Conservation (phyloP, 768 basidiomycete species). For the Russula abietina region DNA sequence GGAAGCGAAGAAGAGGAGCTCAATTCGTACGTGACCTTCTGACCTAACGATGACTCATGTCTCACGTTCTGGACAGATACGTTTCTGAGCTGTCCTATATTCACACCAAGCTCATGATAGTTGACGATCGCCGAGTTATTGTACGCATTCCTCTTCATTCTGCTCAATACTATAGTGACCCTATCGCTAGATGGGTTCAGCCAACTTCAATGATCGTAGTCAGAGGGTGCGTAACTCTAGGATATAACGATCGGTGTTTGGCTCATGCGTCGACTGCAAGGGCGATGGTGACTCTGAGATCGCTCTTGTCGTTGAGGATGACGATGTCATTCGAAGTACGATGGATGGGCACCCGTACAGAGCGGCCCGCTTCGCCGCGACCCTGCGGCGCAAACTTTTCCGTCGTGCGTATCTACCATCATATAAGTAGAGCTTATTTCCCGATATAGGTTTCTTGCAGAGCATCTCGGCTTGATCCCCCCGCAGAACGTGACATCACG, state of each 20-base stretch:
- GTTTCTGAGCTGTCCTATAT: conserved; percentile 79
- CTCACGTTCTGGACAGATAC: conserved; percentile 44
- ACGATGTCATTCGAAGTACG: conserved; percentile 60
- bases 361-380: conserved; percentile 76
- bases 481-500: conserved; percentile 54
- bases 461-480: conserved; percentile 80
- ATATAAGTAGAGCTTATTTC: neutral
- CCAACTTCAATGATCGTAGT: conserved; percentile 86
- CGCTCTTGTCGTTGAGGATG: conserved; percentile 85
- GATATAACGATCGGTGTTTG: neutral
- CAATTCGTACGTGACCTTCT: conserved; percentile 50
- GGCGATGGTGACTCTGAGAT: conserved; percentile 96
- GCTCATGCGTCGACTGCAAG: conserved; percentile 35
- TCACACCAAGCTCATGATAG: conserved; percentile 89
- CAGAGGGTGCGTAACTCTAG: conserved; percentile 47
- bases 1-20: conserved; percentile 81
- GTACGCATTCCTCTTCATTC: conserved; percentile 39
- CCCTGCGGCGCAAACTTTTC: conserved; percentile 77
- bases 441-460: conserved; percentile 35
- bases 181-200: conserved; percentile 71
- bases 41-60: conserved; percentile 23
- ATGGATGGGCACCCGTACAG: conserved; percentile 76
- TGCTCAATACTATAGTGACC: neutral
- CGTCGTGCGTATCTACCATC: conserved; percentile 44
- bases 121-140: conserved; percentile 86